Base-by-base conservation (phyloP, 352 stramenopile species). In the Nothophytophthora sp. region DNA sequence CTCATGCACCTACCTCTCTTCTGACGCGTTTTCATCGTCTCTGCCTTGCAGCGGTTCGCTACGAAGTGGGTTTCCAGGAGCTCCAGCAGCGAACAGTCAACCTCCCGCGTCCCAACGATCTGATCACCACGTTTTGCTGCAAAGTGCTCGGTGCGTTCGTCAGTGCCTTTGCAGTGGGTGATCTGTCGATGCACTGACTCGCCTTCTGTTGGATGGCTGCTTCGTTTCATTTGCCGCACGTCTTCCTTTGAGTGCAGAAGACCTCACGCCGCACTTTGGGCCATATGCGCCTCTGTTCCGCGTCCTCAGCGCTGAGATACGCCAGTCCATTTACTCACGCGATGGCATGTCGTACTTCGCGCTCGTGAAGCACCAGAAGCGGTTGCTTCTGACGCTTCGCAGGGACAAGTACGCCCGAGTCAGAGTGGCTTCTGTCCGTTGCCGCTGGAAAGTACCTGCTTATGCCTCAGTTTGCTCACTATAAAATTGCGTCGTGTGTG, bases 11-110 rank as follows among this genome's bases (percentile, higher is more conserved):
- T n/a, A n/a, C n/a, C n/a, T n/a, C n/a, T n/a, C n/a, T n/a, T n/a
- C n/a, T n/a, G n/a, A n/a, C n/a, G 34, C 28, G 0, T n/a, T 15
- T 9, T 32, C 12, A 13, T 30, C 7, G 2, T 37, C 12, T 22
- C 11, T 39, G 28, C 1, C 24, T 13, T 57, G 24, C 25, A 91
- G 81, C 55, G 22, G 64, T 91, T 3, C 73, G 86, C 11, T 81
- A 81, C 0, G 73, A 91, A 15, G 64, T 91, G 25, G 73, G 70
- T 0, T 85, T 89, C 46, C 67, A 76, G 19, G 81, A 89, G 29
- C 67, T 91, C 34, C 69, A 77, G 25, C 71, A 68, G 28, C 56
- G 84, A 19, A 88, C 77, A 9, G 59, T 50, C 12, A 85, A 89
- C 16, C 42, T 91, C 11, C 57, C 71, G 10, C 50, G 41, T 0